Base-by-base conservation (phyloP, 768 basidiomycete species). In the Sutorius australiensis region DNA sequence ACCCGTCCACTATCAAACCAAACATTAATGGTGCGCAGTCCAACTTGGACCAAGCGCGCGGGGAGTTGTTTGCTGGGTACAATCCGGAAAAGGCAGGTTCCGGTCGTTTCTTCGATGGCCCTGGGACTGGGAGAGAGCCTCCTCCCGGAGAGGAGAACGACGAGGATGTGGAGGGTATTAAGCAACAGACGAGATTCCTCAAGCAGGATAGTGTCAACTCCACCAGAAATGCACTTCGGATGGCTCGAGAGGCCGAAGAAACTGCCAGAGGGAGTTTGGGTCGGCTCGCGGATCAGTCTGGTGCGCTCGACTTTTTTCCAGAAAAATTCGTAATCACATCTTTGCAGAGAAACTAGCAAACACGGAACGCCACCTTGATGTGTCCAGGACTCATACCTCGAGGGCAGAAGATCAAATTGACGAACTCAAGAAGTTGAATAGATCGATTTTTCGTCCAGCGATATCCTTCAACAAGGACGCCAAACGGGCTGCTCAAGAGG, bases 241-340 rank as follows among this genome's bases (percentile, higher is more conserved):
- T 98, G 67, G 95, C 95, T 36, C 79, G 87, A n/a, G 94, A 98
- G 70, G 93, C 95, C 0, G 95, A 98, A 70, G 95, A 99, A 70
- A 95, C 93, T 11, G 95, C 90, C 32, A 76, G 89, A 41, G 86
- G 84, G 53, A 99, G 95, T 5, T 66, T 99, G 17, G 74, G 68
- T 51, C 89, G 83, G 64, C 79, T 99, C 8, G 95, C 90, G 10
- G 86, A 91, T 61, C 95, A 99, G 73, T 98, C 95, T 21, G 95
- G 95, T 95, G 55, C 27, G 82, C 67, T 13, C 45, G 11, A 30
- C 3, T 16, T 2, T 36, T 3, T 38, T 50, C 9, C 39, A 14
- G 24, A 24, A 4, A 24, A 47, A 34, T 44, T 48, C 36, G 36
- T 51, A 36, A 32, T 24, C 21, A 19, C 16, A 3, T 52, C 33